Percentiles rank a stretch among this genome's conserved stretches.
Conservation (phyloP, 1,139 yeast species). For the Kodamaea plutei region DNA sequence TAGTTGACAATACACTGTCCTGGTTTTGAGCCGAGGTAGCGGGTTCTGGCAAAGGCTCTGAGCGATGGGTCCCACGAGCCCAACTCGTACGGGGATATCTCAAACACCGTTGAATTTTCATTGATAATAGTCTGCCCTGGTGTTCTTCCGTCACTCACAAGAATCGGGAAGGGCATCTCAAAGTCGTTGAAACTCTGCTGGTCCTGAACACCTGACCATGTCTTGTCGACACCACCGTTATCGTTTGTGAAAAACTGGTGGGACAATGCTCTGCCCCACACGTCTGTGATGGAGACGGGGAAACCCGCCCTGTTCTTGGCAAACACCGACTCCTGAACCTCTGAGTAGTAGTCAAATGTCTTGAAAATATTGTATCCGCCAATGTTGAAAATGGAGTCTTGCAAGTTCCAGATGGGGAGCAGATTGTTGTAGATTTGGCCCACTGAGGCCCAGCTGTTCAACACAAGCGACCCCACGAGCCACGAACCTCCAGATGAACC, state of each 20-base stretch:
- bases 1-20: constrained; percentile 50
- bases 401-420: constrained; percentile 35
- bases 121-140: constrained; percentile 32
- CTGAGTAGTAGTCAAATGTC: constrained; percentile 31
- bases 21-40: constrained; percentile 34
- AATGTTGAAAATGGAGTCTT: constrained; percentile 38
- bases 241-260: constrained; percentile 28
- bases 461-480: constrained; percentile 37
- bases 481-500: constrained; percentile 46
- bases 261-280: constrained; percentile 43
- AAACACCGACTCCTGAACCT: constrained; percentile 24
- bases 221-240: constrained; percentile 28
- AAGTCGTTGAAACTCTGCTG: constrained; percentile 24
- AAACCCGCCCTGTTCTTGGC: constrained; percentile 36
- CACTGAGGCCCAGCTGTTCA: constrained; percentile 39
- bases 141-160: constrained; percentile 37
- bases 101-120: constrained; percentile 40
- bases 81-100: constrained; percentile 38
- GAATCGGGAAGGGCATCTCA: constrained; percentile 42
- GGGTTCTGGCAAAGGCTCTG: constrained; percentile 25
- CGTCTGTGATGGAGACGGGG: constrained; percentile 36
- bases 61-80: constrained; percentile 46
- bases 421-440: constrained; percentile 26
- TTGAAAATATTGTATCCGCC: constrained; percentile 33
- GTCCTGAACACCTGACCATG: constrained; percentile 37